Conservation (phyloP, 768 basidiomycete genomes). For the Russula dissimulans region DNA sequence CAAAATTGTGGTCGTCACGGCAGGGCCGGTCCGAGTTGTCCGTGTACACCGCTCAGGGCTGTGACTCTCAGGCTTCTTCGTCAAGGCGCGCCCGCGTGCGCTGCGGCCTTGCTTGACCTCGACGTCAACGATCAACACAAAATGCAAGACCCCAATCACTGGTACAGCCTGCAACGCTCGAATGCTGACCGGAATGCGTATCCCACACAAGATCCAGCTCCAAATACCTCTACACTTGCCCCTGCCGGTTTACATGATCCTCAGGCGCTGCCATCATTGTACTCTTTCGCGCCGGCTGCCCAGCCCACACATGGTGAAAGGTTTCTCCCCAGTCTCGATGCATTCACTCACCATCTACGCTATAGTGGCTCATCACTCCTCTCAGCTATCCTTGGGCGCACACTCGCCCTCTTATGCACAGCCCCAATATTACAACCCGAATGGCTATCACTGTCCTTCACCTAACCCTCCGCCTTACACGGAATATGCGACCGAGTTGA, state of each 20-base stretch:
- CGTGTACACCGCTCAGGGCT: too few relatives aligned
- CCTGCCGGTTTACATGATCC: slow-evolving; percentile 56
- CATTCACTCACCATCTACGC: slow-evolving; percentile 8
- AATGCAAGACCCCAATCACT: slow-evolving; percentile 14
- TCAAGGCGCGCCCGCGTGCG: background rate
- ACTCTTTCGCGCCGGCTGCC: slow-evolving; percentile 68
- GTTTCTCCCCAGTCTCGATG: background rate
- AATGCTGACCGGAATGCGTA: background rate
- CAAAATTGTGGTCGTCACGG: too few relatives aligned
- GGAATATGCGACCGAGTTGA: slow-evolving; percentile 56
- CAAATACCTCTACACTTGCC: slow-evolving; percentile 7
- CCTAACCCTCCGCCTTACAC: slow-evolving; percentile 46
- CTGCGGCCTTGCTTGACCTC: background rate
- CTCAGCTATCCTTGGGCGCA: slow-evolving; percentile 47
- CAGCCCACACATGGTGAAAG: slow-evolving; percentile 64
- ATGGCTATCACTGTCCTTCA: slow-evolving; percentile 24
- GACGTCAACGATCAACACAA: background rate
- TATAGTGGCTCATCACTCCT: slow-evolving; percentile 52
- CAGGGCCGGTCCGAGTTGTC: too few relatives aligned
- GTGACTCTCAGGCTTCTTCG: background rate
- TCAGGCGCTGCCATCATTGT: slow-evolving; percentile 54
- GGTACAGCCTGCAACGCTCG: slow-evolving; percentile 12
- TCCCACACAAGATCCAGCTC: slow-evolving; percentile 5
- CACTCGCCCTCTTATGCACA: slow-evolving; percentile 51
- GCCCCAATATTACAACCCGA: slow-evolving; percentile 39